Base-by-base conservation (phyloP, 1,284 basidiomycete genomes). In the Singerocomus rubriflavus region DNA sequence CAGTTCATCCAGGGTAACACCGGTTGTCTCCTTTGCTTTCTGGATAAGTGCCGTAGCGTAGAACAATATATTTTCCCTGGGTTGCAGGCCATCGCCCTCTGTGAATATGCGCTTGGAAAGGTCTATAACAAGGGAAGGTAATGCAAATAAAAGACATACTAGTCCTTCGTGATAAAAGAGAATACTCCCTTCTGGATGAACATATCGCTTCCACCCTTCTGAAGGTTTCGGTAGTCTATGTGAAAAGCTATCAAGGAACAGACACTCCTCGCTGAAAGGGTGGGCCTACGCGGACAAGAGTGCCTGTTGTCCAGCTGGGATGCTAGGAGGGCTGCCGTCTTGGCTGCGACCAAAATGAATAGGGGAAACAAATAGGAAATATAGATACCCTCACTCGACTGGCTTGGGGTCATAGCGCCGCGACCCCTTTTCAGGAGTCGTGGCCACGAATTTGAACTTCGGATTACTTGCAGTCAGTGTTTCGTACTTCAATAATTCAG, bases 131-230 rank as follows among this genome's bases (percentile, higher is more conserved):
- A 17, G 26, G 21, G 12, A n/a, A 1, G 21, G 21, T 10, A n/a
- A 31, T 34, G 14, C 30, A 25, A 13, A 4, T 7, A 41, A 16
- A n/a, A 39, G 36, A 21, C 57, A 13, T 30, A 59, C 57, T 5
- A 53, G 32, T 48, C 11, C 26, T 35, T 57, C 38, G 27, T 52
- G 47, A 33, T 51, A 48, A 38, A 56, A 61, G 11, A 56, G 12
- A 8, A 57, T 16, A 11, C 29, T 36, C 9, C 57, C 57, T 51
- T 62, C 57, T 5, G 57, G 60, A 39, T 62, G 60, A 25, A 59
- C 34, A 37, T 44, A 12, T 13, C 54, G 31, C 12, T 25, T 43
- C 60, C 48, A 50, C 30, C 29, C 43, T 12, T 46, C 32, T 21
- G 44, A 36, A 35, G 44, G 49, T 26, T 0, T 13, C 5, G 43